These are phyloP conservation scores for Carallia brachiata DNA, from an alignment of 345 rosid genomes.

Conservation along the genomic window DNA sequence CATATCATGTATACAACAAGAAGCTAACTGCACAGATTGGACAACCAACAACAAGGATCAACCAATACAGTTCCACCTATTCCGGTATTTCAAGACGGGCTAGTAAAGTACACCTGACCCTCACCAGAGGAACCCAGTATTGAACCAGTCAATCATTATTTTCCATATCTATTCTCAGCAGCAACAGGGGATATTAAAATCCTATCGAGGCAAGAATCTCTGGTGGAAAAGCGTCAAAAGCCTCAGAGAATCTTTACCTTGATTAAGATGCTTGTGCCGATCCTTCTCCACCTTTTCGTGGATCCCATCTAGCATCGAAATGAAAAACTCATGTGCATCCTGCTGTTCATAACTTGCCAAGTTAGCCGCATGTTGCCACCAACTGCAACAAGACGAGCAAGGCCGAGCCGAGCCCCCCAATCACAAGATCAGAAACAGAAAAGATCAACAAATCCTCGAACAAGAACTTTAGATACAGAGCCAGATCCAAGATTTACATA, in stretches of 20 bases:
- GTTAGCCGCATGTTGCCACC: constrained; percentile 92
- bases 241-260: constrained; percentile 32
- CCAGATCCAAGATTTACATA: constrained; percentile 10
- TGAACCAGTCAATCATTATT: neutral
- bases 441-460: neutral
- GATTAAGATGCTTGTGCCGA: constrained; percentile 32
- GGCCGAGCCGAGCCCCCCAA: neutral
- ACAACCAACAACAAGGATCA: too few species aligned
- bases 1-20: neutral
- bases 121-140: too few species aligned
- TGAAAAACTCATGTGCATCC: constrained; percentile 96
- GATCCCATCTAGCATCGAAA: constrained; percentile 77
- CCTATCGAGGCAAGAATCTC: neutral
- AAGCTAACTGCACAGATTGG: neutral
- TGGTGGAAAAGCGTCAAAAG: neutral
- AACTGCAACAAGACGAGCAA: constrained; percentile 40
- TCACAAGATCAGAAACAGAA: neutral
- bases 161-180: neutral
- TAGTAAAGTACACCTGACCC: too few species aligned
- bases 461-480: neutral
- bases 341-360: constrained; percentile 86
- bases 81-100: too few species aligned
- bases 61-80: too few species aligned
- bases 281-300: constrained; percentile 81
- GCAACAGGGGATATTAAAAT: neutral